These are phyloP conservation scores for Elsinoe batatas DNA, from an alignment of 2,329 filamentous ascomycete genomes.

Conservation along the genomic window DNA sequence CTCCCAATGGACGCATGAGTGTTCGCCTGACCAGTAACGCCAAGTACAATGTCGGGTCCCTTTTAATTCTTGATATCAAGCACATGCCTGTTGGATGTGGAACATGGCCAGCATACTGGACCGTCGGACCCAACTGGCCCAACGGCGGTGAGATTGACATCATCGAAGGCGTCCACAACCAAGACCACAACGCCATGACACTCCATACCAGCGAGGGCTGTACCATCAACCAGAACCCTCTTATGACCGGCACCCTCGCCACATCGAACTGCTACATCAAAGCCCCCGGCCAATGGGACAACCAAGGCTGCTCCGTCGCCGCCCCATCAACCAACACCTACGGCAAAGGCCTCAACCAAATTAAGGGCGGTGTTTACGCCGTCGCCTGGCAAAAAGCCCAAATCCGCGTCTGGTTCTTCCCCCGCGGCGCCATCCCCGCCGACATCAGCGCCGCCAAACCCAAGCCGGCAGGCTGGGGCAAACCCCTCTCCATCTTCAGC, in stretches of 20 bases:
- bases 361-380: constrained; percentile 39
- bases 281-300: constrained; percentile 32
- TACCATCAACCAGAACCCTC: constrained; percentile 39
- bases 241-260: constrained; percentile 58
- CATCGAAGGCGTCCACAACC: constrained; percentile 31
- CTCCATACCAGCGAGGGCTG: constrained; percentile 29
- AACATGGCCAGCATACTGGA: constrained; percentile 60
- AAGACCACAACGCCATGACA: constrained; percentile 26
- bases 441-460: constrained; percentile 41
- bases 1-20: constrained; percentile 52
- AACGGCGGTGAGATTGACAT: constrained; percentile 31
- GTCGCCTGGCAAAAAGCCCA: constrained; percentile 23
- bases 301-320: constrained; percentile 30
- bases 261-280: constrained; percentile 24
- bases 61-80: constrained; percentile 61
- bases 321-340: constrained; percentile 39
- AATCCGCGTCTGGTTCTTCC: constrained; percentile 31
- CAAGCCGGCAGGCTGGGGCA: constrained; percentile 54
- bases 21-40: constrained; percentile 60
- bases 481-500: constrained; percentile 53
- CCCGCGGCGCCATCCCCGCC: constrained; percentile 25
- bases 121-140: constrained; percentile 48
- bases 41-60: constrained; percentile 49
- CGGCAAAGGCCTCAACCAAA: constrained; percentile 27
- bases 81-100: constrained; percentile 69